Evolutionary conservation across 2,329 filamentous ascomycete genomes (phyloP), one percentile per base, ranked within the genome.

Genomic region (Periglandula ipomoeae): DNA sequence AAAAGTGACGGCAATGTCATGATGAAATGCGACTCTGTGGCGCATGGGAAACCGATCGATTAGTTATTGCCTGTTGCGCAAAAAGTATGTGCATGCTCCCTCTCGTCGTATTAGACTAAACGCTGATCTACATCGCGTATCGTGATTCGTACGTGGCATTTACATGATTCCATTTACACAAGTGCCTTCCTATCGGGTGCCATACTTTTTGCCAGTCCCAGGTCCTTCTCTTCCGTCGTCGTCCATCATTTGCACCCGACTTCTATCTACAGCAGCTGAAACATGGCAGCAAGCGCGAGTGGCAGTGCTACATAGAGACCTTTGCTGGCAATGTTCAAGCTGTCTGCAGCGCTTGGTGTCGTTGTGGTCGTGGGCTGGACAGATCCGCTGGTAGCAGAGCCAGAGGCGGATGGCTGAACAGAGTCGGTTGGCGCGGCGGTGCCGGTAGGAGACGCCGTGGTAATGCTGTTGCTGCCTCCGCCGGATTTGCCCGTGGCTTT

Each of bases 401-500:
- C 32, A 11, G 43, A 6, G 20, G 26, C 26, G 26, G 26, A 11
- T 27, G 43, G 13, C 43, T 24, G n/a, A 19, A 20, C 22, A 7
- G 38, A 20, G 20, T n/a, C 23, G 4, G 43, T 49, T 17, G 34
- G 10, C 5, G 24, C 6, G 10, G 37, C 10, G 13, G 17, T 38
- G 13, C 39, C 46, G 15, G 20, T 38, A 5, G 48, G 44, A 26
- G 23, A 7, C 6, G 44, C n/a, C 4, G 46, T 50, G 11, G 49
- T 20, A n/a, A 44, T 48, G 38, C 26, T 19, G 39, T 23, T 38
- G 47, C 15, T 23, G 44, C 40, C 27, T 22, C 24, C 26, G 15
- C 23, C 39, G 30, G 23, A 37, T 8, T 20, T 37, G 11, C 15
- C 11, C 19, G 17, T 35, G 50, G 62, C 70, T 39, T 57, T 61